A percentile compares a stretch with the other conserved stretches of the same genome.
Conservation (phyloP, 179 eudicot species). For the Spinacia oleracea region DNA sequence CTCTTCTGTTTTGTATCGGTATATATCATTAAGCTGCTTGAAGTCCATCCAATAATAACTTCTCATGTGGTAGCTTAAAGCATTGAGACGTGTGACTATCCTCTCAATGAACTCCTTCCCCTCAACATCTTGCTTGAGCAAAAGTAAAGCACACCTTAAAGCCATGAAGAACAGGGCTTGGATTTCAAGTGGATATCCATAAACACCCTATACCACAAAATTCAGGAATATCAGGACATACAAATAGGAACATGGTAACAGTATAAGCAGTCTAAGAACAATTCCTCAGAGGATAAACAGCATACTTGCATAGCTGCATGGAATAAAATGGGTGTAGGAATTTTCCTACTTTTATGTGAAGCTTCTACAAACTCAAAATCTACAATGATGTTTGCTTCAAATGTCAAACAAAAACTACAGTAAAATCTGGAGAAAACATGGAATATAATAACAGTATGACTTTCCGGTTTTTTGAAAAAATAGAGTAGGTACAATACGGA, state of each 20-base stretch:
- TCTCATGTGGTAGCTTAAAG: slow-evolving; percentile 90
- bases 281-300: slow-evolving; percentile 4
- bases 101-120: slow-evolving; percentile 67
- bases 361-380: not conserved
- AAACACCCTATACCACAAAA: slow-evolving; percentile 47
- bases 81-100: slow-evolving; percentile 74
- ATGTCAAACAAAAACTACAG: not conserved
- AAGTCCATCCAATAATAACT: slow-evolving; percentile 83
- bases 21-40: slow-evolving; percentile 82
- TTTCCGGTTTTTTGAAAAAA: not conserved
- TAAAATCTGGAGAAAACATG: not conserved
- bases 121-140: slow-evolving; percentile 72
- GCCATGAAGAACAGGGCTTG: slow-evolving; percentile 98
- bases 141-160: slow-evolving; percentile 56
- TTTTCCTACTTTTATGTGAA: not conserved
- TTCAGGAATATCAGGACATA: slow-evolving; percentile 5
- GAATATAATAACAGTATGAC: not conserved
- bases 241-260: not conserved
- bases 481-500: not conserved
- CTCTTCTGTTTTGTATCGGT: slow-evolving; percentile 87
- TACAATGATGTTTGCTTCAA: not conserved
- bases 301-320: not conserved
- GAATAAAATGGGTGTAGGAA: not conserved
- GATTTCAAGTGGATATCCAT: slow-evolving; percentile 91
- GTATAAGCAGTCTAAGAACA: not conserved